These are phyloP conservation scores for Emericellopsis atlantica DNA, from an alignment of 2,329 filamentous ascomycete genomes.

Conservation along the genomic window DNA sequence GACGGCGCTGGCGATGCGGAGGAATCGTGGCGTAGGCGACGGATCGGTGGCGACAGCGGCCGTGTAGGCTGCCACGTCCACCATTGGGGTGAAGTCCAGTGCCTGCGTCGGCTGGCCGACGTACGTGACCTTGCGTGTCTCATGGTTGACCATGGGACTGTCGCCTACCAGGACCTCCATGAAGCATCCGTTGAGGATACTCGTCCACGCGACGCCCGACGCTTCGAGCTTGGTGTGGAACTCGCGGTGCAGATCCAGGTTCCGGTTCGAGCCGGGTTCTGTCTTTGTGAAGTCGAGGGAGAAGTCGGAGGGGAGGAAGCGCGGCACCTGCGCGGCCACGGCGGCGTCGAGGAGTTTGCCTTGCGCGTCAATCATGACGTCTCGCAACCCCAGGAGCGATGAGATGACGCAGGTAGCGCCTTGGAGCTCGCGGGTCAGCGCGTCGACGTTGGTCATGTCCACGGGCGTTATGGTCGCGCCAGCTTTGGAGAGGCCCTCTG, in stretches of 20 bases:
- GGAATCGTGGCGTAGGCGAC: neutral
- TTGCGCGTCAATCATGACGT: neutral
- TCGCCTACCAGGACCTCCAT: neutral
- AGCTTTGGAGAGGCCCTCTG: neutral
- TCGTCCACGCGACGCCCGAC: neutral
- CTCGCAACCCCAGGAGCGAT: neutral
- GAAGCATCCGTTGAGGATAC: neutral
- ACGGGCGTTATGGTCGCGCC: neutral
- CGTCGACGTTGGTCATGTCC: neutral
- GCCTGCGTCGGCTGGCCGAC: neutral
- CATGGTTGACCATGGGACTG: neutral
- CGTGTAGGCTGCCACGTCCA: neutral
- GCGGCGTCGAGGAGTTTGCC: neutral
- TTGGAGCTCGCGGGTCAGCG: neutral
- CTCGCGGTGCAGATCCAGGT: neutral
- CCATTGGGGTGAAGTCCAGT: neutral
- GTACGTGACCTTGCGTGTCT: neutral
- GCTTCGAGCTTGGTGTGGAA: neutral
- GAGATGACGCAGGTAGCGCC: neutral
- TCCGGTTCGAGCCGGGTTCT: neutral
- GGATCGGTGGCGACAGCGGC: neutral
- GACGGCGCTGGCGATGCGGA: neutral
- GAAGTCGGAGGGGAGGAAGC: neutral
- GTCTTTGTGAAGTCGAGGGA: neutral
- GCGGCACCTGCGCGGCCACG: neutral